These are phyloP conservation scores for Areca catechu DNA, from an alignment of 176 grass and related monocot species.

Conservation along the genomic window DNA sequence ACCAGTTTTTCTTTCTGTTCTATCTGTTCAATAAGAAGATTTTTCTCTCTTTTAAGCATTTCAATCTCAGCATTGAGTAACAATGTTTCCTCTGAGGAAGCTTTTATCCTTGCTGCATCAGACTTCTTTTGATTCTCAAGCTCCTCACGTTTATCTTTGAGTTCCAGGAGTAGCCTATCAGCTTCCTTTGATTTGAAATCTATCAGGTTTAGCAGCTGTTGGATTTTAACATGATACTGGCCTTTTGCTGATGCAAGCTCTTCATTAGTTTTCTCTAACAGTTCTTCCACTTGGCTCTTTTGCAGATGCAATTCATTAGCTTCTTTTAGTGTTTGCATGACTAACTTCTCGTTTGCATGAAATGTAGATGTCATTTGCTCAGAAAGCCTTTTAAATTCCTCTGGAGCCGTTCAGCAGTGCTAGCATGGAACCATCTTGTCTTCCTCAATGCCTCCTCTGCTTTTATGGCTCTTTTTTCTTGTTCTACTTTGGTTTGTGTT, in stretches of 20 bases:
- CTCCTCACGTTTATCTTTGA: conserved; percentile 55
- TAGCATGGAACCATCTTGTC: conserved; percentile 54
- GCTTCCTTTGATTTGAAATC: conserved; percentile 83
- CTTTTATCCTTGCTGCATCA: conserved; percentile 43
- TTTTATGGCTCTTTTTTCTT: conserved; percentile 72
- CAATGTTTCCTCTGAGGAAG: conserved; percentile 48
- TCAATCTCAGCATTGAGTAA: conserved; percentile 41
- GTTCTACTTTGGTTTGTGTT: conserved; percentile 52
- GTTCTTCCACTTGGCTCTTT: conserved; percentile 63
- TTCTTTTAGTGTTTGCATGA: conserved; percentile 68
- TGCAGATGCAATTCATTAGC: conserved; percentile 51
- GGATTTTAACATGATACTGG: conserved; percentile 53
- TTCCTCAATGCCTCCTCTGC: conserved; percentile 74
- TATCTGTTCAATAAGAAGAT: conserved; percentile 30
- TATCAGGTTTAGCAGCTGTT: conserved; percentile 58
- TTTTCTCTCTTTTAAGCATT: conserved; percentile 49
- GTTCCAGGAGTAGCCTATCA: conserved; percentile 45
- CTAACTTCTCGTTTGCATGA: conserved; percentile 46
- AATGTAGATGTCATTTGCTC: conserved; percentile 76
- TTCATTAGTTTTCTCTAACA: conserved; percentile 51
- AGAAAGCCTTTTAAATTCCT: conserved; percentile 64
- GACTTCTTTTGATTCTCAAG: conserved; percentile 55
- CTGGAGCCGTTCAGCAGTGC: conserved; percentile 57
- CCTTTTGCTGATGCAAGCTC: conserved; percentile 42
- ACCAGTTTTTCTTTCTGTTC: conserved; percentile 44